Conservation (phyloP, 305 asterid genomes). For the Rubia occidens region DNA sequence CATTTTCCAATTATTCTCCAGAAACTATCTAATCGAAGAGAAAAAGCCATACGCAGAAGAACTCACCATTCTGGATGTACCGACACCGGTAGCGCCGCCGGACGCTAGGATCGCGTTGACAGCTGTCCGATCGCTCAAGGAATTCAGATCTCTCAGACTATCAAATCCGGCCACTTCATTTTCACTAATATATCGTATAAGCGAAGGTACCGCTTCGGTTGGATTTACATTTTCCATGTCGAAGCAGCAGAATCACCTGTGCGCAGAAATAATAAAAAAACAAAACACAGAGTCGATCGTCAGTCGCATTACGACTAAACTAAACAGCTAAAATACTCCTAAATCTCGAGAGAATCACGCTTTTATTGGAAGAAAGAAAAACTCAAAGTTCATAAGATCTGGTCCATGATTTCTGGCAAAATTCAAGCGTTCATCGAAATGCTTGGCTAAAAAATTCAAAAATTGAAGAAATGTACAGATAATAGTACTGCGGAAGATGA, state of each 20-base stretch:
- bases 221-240: conserved; percentile 31
- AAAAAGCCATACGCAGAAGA: neutral
- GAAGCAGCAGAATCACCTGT: neutral
- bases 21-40: neutral
- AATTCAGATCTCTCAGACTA: conserved; percentile 11
- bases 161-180: conserved; percentile 48
- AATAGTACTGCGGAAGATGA: too few relatives aligned
- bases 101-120: conserved; percentile 14
- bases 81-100: neutral
- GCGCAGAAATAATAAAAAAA: neutral
- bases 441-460: neutral
- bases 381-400: neutral
- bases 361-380: too few relatives aligned
- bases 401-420: neutral
- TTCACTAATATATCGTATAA: conserved; percentile 36
- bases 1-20: neutral
- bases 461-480: neutral
- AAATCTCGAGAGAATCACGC: neutral
- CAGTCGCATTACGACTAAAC: neutral
- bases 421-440: neutral
- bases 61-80: conserved; percentile 31
- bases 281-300: neutral
- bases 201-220: conserved; percentile 33
- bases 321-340: neutral
- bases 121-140: conserved; percentile 9